Base-by-base conservation (phyloP, 768 basidiomycete species). In the Suillus bovinus region DNA sequence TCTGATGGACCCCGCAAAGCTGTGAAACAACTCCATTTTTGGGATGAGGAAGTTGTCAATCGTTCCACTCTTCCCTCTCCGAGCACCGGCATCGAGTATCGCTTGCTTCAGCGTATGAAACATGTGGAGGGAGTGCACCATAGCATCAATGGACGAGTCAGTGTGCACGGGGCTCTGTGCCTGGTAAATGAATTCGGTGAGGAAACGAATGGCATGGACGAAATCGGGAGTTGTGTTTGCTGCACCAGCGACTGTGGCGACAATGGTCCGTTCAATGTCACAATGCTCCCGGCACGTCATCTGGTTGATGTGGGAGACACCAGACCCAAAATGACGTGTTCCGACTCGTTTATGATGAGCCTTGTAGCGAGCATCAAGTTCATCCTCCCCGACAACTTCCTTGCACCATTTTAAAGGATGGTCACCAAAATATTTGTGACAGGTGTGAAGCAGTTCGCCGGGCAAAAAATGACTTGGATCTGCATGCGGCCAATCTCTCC, bases 221-320 rank as follows among this genome's bases (percentile, higher is more conserved):
- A 22, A 44, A 11, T 13, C 4, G 10, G 42, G 42, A 11, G 75
- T 59, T 14, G 72, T 73, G 55, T 69, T 73, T 34, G 71, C 72
- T 29, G 77, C 76, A 5, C 42, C n/a, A 22, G 42, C 10, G 36
- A 80, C 71, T 16, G 74, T 63, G 5, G 71, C 27, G n/a, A 81
- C 54, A 5, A 81, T 62, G 52, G 74, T 72, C 2, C 69, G 63
- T 65, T 80, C 70, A 5, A 81, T 68, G 33, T 81, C 71, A 1
- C 73, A 62, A 58, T 80, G 76, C 42, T 79, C 78, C 7, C 71
- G 61, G 2, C 78, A 78, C n/a, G 79, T 79, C 8, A 78, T 74
- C 62, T 81, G 79, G 55, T 78, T 79, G 31, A 80, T 58, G 14
- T 66, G 64, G 13, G 77, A 78, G 17, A 80, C 72, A 0, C 80